phyloP scores from a whole-genome alignment of 371 early-diverging fungal species.

The Sporodiniella umbellata region DNA sequence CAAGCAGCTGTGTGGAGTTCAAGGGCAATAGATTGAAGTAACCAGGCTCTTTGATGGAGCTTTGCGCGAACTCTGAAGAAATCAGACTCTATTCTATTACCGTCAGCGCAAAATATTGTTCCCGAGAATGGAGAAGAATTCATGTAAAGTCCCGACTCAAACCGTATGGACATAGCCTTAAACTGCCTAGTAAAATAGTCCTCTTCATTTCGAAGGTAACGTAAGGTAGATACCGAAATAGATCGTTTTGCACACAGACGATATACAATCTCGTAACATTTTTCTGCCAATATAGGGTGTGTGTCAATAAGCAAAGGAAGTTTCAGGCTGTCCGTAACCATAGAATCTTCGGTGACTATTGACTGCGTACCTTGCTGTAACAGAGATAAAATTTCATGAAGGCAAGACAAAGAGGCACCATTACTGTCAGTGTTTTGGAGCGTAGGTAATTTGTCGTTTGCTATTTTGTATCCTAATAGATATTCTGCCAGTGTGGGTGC shows the following conservation, averaged over 20 bases:
- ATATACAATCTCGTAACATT: slow-evolving; percentile 84
- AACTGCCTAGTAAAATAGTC: slow-evolving; percentile 73
- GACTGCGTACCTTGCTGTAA: slow-evolving; percentile 50
- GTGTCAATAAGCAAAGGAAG: slow-evolving; percentile 52
- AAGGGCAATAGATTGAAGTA: slow-evolving; percentile 79
- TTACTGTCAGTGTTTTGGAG: slow-evolving; percentile 45
- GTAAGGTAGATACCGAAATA: slow-evolving; percentile 70
- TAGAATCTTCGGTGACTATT: slow-evolving; percentile 10
- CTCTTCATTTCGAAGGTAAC: slow-evolving; percentile 77
- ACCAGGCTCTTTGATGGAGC: slow-evolving; percentile 88
- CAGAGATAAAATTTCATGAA: slow-evolving; percentile 71
- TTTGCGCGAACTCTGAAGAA: slow-evolving; percentile 58
- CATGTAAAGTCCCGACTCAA: slow-evolving; percentile 33
- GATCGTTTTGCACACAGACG: slow-evolving; percentile 67
- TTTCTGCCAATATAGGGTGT: slow-evolving; percentile 81
- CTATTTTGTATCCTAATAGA: slow-evolving; percentile 73
- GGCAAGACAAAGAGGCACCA: slow-evolving; percentile 41
- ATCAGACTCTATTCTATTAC: slow-evolving; percentile 30
- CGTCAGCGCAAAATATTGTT: slow-evolving; percentile 20
- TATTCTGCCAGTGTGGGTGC: slow-evolving; percentile 84
- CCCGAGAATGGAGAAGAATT: slow-evolving; percentile 18
- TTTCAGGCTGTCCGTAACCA: slow-evolving; percentile 14
- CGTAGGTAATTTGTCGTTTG: slow-evolving; percentile 19
- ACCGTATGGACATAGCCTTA: slow-evolving; percentile 42
- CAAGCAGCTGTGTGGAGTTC: slow-evolving; percentile 67